Base-by-base conservation (phyloP, 2,329 filamentous ascomycete species). In the Pseudocercospora cruenta region DNA sequence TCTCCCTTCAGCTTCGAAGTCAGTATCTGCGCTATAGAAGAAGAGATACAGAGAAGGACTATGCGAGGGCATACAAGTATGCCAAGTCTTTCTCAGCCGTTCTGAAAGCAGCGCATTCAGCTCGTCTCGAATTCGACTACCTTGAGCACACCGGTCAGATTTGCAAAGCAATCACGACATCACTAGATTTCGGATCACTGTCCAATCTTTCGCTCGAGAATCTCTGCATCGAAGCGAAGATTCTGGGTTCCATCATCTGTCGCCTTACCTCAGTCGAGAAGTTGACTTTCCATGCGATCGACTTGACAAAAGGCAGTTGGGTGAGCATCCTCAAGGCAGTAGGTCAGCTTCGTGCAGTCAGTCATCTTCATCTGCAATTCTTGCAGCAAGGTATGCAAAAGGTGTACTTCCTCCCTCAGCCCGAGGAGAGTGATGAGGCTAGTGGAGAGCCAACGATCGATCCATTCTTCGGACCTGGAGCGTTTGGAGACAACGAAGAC, bases 291-390 rank as follows among this genome's bases (percentile, higher is more conserved):
- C 51, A 65, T 31, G 39, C 21, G 4, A 59, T 74, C 33, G 70
- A 73, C 47, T 51, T 75, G 21, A 65, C 21, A 1, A 31, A 64
- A 14, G 73, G 70, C n/a, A 61, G 43, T 14, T 76, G 74, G 74
- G 53, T 63, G 4, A 51, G 69, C n/a, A 64, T 75, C 14, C 64
- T 76, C 33, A 64, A 70, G 31, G 64, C 62, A 12, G 58, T 76
- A 14, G 39, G 69, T 57, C 67, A 69, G 26, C 61, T 75, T 28
- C 64, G 69, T 10, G 24, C 62, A 4, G 64, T 76, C 21, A 24
- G 71, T 3, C 74, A 76, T 39, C 65, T 76, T 10, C 73, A 76
- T 51, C 66, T 76, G 12, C 69, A 70, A 63, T 75, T 69, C 39
- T 62, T 73, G 8, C 63, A 61, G 9, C 70, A 73, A 45, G 55